Evolutionary conservation across 2,329 filamentous ascomycete species (phyloP).

Genomic region (Cladophialophora exuberans): DNA sequence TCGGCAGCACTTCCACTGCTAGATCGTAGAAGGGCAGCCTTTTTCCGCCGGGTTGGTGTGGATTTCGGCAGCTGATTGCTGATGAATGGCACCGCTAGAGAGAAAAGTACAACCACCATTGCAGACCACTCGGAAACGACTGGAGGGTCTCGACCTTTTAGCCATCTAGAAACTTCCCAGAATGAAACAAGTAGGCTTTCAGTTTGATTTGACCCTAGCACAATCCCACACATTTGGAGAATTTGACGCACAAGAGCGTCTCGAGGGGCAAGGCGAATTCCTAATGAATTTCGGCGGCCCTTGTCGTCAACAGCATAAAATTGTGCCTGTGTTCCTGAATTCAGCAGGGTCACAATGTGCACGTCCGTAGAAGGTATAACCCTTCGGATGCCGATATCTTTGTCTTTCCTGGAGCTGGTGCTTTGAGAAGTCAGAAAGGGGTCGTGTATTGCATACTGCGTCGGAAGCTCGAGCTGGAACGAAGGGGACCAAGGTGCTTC

Average conservation of each 20-base stretch:
- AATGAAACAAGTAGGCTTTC: conserved; percentile 68
- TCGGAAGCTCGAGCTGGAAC: conserved; percentile 67
- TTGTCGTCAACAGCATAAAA: conserved; percentile 24
- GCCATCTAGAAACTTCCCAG: conserved; percentile 76
- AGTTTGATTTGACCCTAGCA: conserved; percentile 62
- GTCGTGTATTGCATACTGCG: conserved; percentile 61
- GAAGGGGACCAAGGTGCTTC: conserved; percentile 76
- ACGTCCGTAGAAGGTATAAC: conserved; percentile 23
- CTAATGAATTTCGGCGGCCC: conserved; percentile 60
- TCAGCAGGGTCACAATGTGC: conserved; percentile 17
- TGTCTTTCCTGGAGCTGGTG: conserved; percentile 34
- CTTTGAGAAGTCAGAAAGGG: conserved; percentile 61
- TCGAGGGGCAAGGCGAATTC: conserved; percentile 68
- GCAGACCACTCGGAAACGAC: conserved; percentile 71
- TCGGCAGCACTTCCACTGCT: conserved; percentile 49
- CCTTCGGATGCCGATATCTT: conserved; percentile 25
- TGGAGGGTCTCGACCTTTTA: conserved; percentile 52
- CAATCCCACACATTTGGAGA: conserved; percentile 65
- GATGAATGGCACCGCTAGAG: conserved; percentile 65
- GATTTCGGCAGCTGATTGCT: conserved; percentile 37
- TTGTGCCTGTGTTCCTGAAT: conserved; percentile 28
- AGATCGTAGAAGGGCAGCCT: conserved; percentile 50
- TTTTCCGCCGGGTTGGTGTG: conserved; percentile 43
- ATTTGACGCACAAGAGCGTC: conserved; percentile 65
- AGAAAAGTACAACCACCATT: conserved; percentile 65